Evolutionary conservation across 768 basidiomycete species (phyloP), one percentile per base, ranked within the genome.

Genomic region (Hortiboletus campestris): DNA sequence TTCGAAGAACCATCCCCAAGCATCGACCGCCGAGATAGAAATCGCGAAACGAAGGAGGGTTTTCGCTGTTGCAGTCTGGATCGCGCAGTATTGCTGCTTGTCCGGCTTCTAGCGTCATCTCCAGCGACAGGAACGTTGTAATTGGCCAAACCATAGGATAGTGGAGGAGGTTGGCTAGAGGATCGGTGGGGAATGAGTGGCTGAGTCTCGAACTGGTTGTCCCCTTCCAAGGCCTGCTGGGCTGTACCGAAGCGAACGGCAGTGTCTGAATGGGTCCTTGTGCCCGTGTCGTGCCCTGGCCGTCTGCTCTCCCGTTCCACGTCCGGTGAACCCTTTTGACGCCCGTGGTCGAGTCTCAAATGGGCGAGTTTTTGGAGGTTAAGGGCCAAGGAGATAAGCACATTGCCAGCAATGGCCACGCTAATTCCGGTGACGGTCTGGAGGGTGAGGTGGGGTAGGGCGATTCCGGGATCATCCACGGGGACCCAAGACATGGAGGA

Each of bases 291-390:
- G 29, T 29, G 54, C 12, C 44, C 25, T 29, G 42, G n/a, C 11
- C 34, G 42, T 46, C 67, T 47, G 17, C 44, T 36, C 49, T 59
- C 63, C 44, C 59, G 47, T 36, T 63, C 67, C 22, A 25, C 36
- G 35, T 56, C 56, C 9, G 42, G 17, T 36, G 38, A 46, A 48
- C 43, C 39, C 13, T 55, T 51, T 63, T 70, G 67, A 68, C 58
- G 61, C 53, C 67, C 69, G 29, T 66, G 74, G 61, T 84, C 83
- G 32, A 89, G 76, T 29, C 87, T 80, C 61, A 81, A 79, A 74
- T 96, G 94, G 2, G 93, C 93, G 17, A 96, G 81, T 68, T 97
- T 98, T 73, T 98, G 95, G 34, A 90, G 75, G 73, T 97, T 97
- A 59, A 98, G 80, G 16, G 93, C 95, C 22, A 95, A 80, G 11